Base-by-base conservation (phyloP, 2,329 filamentous ascomycete species). In the Colletotrichum sublineola region DNA sequence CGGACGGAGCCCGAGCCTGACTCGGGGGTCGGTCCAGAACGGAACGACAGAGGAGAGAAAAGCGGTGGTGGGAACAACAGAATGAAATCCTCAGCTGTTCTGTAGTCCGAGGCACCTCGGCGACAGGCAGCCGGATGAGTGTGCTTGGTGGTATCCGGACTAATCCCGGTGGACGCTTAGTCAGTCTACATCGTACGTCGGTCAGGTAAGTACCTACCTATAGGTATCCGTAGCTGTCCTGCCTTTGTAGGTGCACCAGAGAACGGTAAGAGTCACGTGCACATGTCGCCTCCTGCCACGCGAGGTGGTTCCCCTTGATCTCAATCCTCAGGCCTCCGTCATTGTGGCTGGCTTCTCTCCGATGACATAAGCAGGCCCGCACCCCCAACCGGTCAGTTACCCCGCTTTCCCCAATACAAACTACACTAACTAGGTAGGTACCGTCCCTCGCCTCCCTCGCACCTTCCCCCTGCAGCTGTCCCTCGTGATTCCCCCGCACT, bases 401-500 rank as follows among this genome's bases (percentile, higher is more conserved):
- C 61, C 67, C 66, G 53, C 66, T 64, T 64, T 65, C 55, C 70
- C 66, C 70, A 31, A 72, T 68, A 24, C 24, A 24, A 1, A 24
- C 24, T 24, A 24, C 42, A 40, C 6, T 40, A 40, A 40, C 6
- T 40, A 40, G 6, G 38, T 40, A 24, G 24, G 24, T 24, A 24
- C 24, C 24, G 24, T 24, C 24, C 24, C 24, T 24, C 24, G 24
- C 24, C 24, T 24, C 24, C 24, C 24, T 24, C 24, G 24, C 20
- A 46, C 44, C 64, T 56, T 31, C 50, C 63, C 63, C 63, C 20
- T 65, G 63, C 63, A 50, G 53, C 52, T 31, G 62, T 40, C 40
- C 60, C 67, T 73, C 66, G 70, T 73, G 70, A 73, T 29, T 70
- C 40, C 70, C 70, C 70, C 70, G 70, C 70, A 70, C 67, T 53